These are phyloP conservation scores for Aspergillus brunneoviolaceus DNA, from an alignment of 2,329 filamentous ascomycete genomes.

Conservation along the genomic window DNA sequence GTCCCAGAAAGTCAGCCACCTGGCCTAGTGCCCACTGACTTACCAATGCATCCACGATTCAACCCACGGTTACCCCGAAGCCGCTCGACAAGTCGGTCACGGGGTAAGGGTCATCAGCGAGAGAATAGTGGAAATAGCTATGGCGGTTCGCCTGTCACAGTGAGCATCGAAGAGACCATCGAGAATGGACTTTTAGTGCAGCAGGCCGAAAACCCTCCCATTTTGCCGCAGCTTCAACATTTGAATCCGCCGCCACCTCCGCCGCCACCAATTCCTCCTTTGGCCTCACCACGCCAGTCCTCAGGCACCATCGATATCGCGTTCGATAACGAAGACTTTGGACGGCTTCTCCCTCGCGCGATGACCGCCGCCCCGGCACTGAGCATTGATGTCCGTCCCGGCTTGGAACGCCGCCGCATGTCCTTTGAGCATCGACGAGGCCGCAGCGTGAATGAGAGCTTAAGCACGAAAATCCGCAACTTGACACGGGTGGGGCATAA, in stretches of 20 bases:
- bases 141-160: slow-evolving; percentile 40
- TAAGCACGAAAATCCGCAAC: slow-evolving; percentile 54
- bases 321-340: slow-evolving; percentile 42
- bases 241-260: slow-evolving; percentile 57
- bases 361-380: slow-evolving; percentile 38
- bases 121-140: slow-evolving; percentile 29
- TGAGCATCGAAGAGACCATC: slow-evolving; percentile 57
- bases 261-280: slow-evolving; percentile 39
- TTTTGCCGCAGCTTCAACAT: slow-evolving; percentile 63
- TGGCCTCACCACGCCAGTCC: slow-evolving; percentile 35
- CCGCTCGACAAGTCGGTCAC: slow-evolving; percentile 42
- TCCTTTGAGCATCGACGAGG: slow-evolving; percentile 53
- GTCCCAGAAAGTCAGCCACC: slow-evolving; percentile 30
- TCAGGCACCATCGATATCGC: slow-evolving; percentile 42
- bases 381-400: slow-evolving; percentile 24
- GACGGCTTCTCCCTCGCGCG: slow-evolving; percentile 35
- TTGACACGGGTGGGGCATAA: slow-evolving; percentile 57
- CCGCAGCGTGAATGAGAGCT: slow-evolving; percentile 57
- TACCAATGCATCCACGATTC: slow-evolving; percentile 43
- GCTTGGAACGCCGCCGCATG: slow-evolving; percentile 39
- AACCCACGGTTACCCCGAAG: slow-evolving; percentile 42
- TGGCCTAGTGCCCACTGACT: slow-evolving; percentile 28
- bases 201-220: slow-evolving; percentile 41
- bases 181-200: slow-evolving; percentile 34
- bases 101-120: slow-evolving; percentile 32